Base-by-base conservation (phyloP, 495 filamentous ascomycete genomes). In the Melanomma pulvis-pyrius region DNA sequence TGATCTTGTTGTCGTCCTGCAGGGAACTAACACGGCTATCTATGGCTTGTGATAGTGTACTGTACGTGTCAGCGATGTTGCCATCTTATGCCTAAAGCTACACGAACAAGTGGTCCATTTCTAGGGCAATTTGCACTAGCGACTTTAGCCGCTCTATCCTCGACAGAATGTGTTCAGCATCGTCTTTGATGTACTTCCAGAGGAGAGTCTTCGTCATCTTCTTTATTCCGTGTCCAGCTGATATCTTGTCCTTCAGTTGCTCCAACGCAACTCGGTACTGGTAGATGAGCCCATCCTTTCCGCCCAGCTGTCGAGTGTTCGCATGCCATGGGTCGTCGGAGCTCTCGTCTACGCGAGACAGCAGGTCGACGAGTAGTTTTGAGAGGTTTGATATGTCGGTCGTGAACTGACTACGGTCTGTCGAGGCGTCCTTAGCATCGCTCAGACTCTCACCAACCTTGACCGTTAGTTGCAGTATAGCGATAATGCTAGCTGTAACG, bases 161-260 rank as follows among this genome's bases (percentile, higher is more conserved):
- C 8, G 34, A 19, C 26, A 76, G 50, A n/a, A 74, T 64, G 19
- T 58, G 30, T 3, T 29, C 29, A 32, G 74, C 52, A 44, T 77
- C 75, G 19, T 73, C 68, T 49, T 72, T 71, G 24, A 56, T 1
- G 79, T 80, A 70, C 49, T 67, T 73, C 75, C 71, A 77, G 21
- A 70, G n/a, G 3, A 77, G 60, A 15, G 19, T 15, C 13, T 68
- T 52, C 12, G 50, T 29, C 7, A 70, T 26, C 56, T 59, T 71
- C 26, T 68, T 73, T 15, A 59, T 60, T 28, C 54, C 29, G 28
- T 34, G 26, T 26, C 30, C 36, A 24, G 26, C 32, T 67, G 52
- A 61, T 29, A 71, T 25, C 51, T 72, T 74, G 24, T 39, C 51
- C 24, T 24, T 58, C 39, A 76, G 61, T 39, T 57, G 24, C 46